phyloP scores from a whole-genome alignment of 495 filamentous ascomycete genomes.

The Penicillium robsamsonii region DNA sequence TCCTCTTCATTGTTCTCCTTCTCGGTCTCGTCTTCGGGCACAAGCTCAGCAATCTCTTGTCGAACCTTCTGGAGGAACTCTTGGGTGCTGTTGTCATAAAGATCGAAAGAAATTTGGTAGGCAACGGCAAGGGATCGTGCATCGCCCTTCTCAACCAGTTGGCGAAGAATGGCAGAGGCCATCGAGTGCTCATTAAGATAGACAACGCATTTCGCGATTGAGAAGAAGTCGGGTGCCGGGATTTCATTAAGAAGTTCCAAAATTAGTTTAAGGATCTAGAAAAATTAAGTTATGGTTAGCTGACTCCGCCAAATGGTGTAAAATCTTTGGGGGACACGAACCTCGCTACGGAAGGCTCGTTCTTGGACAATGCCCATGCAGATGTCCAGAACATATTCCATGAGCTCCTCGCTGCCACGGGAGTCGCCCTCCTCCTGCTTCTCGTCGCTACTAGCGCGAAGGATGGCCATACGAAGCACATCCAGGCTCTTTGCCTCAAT shows the following conservation, averaged over 20 bases:
- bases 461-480: constrained; percentile 82
- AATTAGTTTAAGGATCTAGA: constrained; percentile 78
- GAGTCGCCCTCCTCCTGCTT: constrained; percentile 60
- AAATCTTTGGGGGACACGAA: constrained; percentile 32
- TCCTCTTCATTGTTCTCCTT: constrained; percentile 41
- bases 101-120: constrained; percentile 96
- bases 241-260: constrained; percentile 86
- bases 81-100: constrained; percentile 97
- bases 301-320: constrained; percentile 1
- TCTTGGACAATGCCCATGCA: constrained; percentile 99
- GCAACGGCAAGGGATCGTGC: constrained; percentile 75
- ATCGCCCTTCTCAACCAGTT: constrained; percentile 79
- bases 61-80: constrained; percentile 92
- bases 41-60: constrained; percentile 67
- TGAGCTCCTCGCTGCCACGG: constrained; percentile 79
- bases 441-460: constrained; percentile 75
- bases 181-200: constrained; percentile 90
- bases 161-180: constrained; percentile 81
- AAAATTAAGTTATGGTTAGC: constrained; percentile 20
- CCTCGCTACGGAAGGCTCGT: constrained; percentile 76
- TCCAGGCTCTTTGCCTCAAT: constrained; percentile 93
- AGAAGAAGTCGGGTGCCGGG: constrained; percentile 90
- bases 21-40: constrained; percentile 42
- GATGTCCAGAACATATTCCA: constrained; percentile 95
- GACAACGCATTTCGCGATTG: constrained; percentile 96